Percentiles rank a stretch among this genome's conserved stretches.
Evolutionary conservation across 2,329 filamentous ascomycete species (phyloP).

Genomic region (Penicillium sp.): DNA sequence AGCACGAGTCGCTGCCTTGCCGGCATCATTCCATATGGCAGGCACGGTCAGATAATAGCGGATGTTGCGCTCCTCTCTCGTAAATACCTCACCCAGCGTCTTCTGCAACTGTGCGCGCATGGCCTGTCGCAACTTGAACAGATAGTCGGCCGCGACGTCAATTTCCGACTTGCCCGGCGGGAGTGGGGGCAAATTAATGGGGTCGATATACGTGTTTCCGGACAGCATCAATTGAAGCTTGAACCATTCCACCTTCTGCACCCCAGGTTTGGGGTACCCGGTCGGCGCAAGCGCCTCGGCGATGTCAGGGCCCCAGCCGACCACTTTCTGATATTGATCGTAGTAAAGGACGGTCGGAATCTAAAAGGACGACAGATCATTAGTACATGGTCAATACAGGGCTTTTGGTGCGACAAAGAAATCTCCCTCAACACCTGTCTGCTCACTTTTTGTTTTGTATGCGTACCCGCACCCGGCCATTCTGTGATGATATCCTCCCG

Average conservation of each 20-base stretch:
- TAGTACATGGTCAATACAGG: neutral
- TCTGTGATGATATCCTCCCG: constrained; percentile 99
- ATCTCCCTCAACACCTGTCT: neutral
- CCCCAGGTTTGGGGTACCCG: constrained; percentile 94
- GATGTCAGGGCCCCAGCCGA: constrained; percentile 99
- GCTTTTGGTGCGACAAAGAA: neutral
- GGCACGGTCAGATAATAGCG: constrained; percentile 98
- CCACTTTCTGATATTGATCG: constrained; percentile 98
- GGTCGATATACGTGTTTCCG: constrained; percentile 98
- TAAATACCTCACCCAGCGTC: constrained; percentile 95
- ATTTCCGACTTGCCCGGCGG: constrained; percentile 98
- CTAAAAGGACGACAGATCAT: constrained; percentile 41
- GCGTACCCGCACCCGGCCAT: constrained; percentile 96
- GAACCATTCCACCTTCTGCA: constrained; percentile 99
- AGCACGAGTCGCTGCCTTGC: constrained; percentile 92
- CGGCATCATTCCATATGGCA: constrained; percentile 98
- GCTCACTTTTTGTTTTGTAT: constrained; percentile 94
- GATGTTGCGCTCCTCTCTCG: constrained; percentile 96
- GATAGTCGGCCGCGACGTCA: constrained; percentile 98
- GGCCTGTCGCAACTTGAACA: constrained; percentile 95
- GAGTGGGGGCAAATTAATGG: constrained; percentile 96
- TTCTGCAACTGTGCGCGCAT: constrained; percentile 96
- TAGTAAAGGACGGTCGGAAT: constrained; percentile 99
- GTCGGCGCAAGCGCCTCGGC: constrained; percentile 94
- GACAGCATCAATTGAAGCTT: constrained; percentile 98